Evolutionary conservation across 2,329 filamentous ascomycete species (phyloP), one percentile per base, ranked within the genome.

Genomic region (Colletotrichum sp.): DNA sequence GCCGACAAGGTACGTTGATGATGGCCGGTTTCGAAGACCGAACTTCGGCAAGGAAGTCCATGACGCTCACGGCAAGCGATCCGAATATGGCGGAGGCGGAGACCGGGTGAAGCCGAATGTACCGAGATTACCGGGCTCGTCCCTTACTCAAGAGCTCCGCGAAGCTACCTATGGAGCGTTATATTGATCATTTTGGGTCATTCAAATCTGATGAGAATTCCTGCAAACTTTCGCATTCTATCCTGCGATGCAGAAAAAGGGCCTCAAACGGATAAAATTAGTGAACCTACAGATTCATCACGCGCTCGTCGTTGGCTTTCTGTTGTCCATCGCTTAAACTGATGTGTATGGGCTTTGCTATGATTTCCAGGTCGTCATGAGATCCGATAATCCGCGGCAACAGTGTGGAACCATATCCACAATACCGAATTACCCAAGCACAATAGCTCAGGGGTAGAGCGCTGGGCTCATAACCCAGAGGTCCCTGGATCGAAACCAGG

Each of bases 381-480:
- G n/a, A 18, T 0, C 44, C 10, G 44, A 52, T 52, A 52, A 21
- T 52, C n/a, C 44, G 1, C 2, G 12, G n/a, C 44, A 12, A 8
- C 10, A 12, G 2, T 52, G 44, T 52, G 44, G 44, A 52, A 52
- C n/a, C n/a, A 52, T 21, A 21, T 21, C 44, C 44, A 52, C 44
- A 52, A 21, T 24, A 13, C 44, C 0, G 0, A 21, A 52, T 52
- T 5, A 21, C n/a, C 7, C 15, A 59, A 59, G 44, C 49, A 59
- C 44, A 30, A 52, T 57, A 68, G 65, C 44, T 57, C 65, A 68
- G 65, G 65, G 65, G 65, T 68, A 68, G 65, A 68, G 49, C 65
- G 65, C 65, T 68, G 65, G 65, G 65, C 65, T 68, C 65, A 68
- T 68, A 68, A 68, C 65, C 65, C 65, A 68, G 65, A 68, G 65